Evolutionary conservation across 106 monocot species (phyloP), one percentile per base, ranked within the genome.

Genomic region (Acanthochlamys bracteata): DNA sequence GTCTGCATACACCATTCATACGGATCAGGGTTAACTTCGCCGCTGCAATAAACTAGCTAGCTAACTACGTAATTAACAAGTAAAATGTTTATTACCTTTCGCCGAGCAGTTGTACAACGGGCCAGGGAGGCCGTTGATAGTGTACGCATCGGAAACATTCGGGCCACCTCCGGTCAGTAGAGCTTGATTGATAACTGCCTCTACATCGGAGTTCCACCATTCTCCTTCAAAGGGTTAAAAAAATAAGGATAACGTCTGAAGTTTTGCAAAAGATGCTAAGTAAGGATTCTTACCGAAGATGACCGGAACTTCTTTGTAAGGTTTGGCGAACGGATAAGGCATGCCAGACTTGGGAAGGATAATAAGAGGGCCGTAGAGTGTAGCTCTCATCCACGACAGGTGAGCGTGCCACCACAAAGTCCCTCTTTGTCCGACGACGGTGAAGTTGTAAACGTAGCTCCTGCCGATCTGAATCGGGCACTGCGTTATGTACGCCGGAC

Each of bases 401-500:
- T 85, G 85, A 7, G 78, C 85, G 25, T 85, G 85, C 85, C 85
- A 85, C 24, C 69, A 74, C 0, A 85, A 66, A 15, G 84, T 84
- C 17, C 84, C 84, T 49, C 80, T 66, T 54, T 84, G 84, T 21
- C 77, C 84, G 2, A 58, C 74, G 2, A 77, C 65, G 13, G 84
- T 84, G 64, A 80, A 84, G 23, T 80, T 77, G 73, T 80, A 84
- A 13, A 64, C 80, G 33, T 77, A 84, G 46, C 69, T 80, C 25
- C 60, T 66, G 8, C 80, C 77, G 9, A 77, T 77, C 20, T 71
- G 80, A 15, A 84, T 80, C 39, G 84, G 84, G 49, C 84, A 84
- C 27, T 84, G 84, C 42, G 80, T 77, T 20, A 84, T 65, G 39
- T 84, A 84, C 0, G 84, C 73, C 14, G 84, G 80, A 8, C 85